Evolutionary conservation across 352 stramenopile genomes (phyloP).

Genomic region (Pythium folliculosum): DNA sequence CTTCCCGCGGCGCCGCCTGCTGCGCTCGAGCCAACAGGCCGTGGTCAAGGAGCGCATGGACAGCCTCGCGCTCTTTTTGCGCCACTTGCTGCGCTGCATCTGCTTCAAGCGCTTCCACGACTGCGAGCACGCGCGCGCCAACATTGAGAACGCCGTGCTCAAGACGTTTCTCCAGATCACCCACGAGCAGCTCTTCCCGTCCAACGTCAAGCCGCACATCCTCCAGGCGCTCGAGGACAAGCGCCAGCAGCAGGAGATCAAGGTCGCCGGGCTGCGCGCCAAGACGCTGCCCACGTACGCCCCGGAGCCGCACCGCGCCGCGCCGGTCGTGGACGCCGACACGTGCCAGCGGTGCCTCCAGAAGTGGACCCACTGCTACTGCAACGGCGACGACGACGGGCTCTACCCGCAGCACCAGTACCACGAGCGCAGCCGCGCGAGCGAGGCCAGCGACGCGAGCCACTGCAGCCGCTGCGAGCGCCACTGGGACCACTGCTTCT

Average conservation of each 20-base stretch:
- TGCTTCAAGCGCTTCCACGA: conserved; percentile 69
- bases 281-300: conserved; percentile 51
- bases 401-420: conserved; percentile 41
- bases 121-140: conserved; percentile 61
- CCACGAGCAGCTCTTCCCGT: conserved; percentile 55
- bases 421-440: conserved; percentile 29
- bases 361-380: conserved; percentile 89
- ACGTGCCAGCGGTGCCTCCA: conserved; percentile 77
- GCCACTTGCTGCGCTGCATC: conserved; percentile 75
- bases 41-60: conserved; percentile 88
- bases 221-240: conserved; percentile 74
- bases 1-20: conserved; percentile 72
- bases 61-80: conserved; percentile 73
- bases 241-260: conserved; percentile 66
- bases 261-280: conserved; percentile 57
- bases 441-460: conserved; percentile 62
- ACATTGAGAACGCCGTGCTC: conserved; percentile 74
- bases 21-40: conserved; percentile 64
- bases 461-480: conserved; percentile 68
- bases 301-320: conserved; percentile 28
- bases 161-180: conserved; percentile 82
- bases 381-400: conserved; percentile 78
- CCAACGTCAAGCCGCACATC: conserved; percentile 51
- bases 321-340: conserved; percentile 60
- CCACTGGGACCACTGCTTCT: conserved; percentile 77